Conservation (phyloP, 768 basidiomycete species). For the Auricularia auricula-judae region DNA sequence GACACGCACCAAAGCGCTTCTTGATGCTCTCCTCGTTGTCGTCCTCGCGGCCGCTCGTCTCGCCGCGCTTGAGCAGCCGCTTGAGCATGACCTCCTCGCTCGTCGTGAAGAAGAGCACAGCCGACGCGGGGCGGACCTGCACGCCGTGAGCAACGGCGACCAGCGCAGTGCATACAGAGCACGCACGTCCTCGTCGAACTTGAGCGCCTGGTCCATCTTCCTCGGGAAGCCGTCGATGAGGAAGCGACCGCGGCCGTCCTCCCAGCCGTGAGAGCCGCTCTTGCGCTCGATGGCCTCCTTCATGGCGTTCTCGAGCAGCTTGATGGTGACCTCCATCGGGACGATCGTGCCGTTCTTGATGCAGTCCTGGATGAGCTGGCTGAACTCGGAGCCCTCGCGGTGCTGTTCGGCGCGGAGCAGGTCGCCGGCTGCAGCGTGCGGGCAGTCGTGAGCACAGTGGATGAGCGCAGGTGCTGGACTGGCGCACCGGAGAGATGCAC, state of each 20-base stretch:
- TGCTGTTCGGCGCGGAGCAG: conserved; percentile 90
- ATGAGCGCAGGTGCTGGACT: conserved; percentile 5
- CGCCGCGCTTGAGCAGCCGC: conserved; percentile 78
- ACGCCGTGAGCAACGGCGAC: neutral
- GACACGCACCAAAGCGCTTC: conserved; percentile 81
- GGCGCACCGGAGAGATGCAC: conserved; percentile 81
- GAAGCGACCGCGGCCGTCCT: conserved; percentile 67
- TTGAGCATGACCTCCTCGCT: conserved; percentile 79
- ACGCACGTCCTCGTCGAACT: conserved; percentile 77
- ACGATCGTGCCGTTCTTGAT: conserved; percentile 91
- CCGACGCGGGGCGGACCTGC: conserved; percentile 70
- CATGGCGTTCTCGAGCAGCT: conserved; percentile 93
- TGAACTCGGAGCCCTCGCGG: conserved; percentile 73
- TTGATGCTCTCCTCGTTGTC: conserved; percentile 91
- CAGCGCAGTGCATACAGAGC: neutral
- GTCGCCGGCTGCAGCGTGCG: conserved; percentile 66
- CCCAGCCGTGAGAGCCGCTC: conserved; percentile 45
- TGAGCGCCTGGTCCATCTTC: conserved; percentile 95
- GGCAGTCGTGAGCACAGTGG: neutral
- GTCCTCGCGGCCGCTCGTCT: conserved; percentile 92
- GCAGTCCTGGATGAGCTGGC: conserved; percentile 73
- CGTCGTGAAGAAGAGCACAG: conserved; percentile 79
- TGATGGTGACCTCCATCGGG: conserved; percentile 93
- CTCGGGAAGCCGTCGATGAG: conserved; percentile 95
- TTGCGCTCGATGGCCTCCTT: conserved; percentile 36